Base-by-base conservation (phyloP, 2,329 filamentous ascomycete genomes). In the Corynespora cassiicola region DNA sequence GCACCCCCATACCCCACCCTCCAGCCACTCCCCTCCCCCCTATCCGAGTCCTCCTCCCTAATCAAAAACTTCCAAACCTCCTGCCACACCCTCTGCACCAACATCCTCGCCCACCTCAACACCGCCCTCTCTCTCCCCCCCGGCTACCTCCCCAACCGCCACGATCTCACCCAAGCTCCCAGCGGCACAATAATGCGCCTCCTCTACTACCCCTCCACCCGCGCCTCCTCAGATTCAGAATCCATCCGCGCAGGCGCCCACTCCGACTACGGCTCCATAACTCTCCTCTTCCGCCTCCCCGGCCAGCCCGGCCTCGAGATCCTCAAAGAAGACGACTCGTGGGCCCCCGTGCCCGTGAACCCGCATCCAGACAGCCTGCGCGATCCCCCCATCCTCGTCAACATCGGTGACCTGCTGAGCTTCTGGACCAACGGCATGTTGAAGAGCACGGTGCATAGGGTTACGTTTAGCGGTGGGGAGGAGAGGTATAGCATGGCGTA, bases 401-500 rank as follows among this genome's bases (percentile, higher is more conserved):
- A 89, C 82, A 86, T 88, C n/a, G 85, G 84, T 0, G 85, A 88
- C 59, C 54, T 87, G 21, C 71, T 88, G 10, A 86, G 83, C 21
- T 94, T 95, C 66, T 97, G 92, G 92, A 97, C 94, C 1, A 86
- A 87, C 50, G 90, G 91, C 0, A 70, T 96, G 30, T 77, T 97
- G 47, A 87, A 90, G 55, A 90, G 86, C 54, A 96, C 92, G 0
- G 82, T 96, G 5, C 94, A 97, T 63, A 77, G 92, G 8, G 94
- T 97, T 19, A 83, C 92, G 0, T 94, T 96, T 56, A 64, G 18
- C 20, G 54, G 54, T 0, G 70, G 70, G 1, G 71, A 65, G n/a
- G 61, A 74, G 31, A 61, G 81, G 39, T 83, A 82, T 54, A 78
- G 74, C 38, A 77, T 84, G 45, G 81, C 77, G 15, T 85, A 81